phyloP scores from a whole-genome alignment of 2,329 filamentous ascomycete genomes.

The Grosmannia penicillata region DNA sequence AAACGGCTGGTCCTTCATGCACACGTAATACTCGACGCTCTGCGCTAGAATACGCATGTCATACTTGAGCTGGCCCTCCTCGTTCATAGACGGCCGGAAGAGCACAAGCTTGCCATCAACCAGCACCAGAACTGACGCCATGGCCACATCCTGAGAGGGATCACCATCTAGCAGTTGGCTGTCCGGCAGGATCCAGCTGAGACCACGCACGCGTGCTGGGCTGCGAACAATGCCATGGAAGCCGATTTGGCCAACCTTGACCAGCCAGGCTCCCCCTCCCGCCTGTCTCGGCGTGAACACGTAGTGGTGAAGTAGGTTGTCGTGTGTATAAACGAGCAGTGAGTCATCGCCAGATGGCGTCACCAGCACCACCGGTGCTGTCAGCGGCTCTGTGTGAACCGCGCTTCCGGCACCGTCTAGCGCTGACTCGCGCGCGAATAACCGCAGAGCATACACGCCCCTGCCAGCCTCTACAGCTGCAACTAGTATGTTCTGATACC shows the following conservation, averaged over 20 bases:
- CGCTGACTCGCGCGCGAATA: constrained; percentile 76
- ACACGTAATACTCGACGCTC: constrained; percentile 87
- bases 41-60: constrained; percentile 96
- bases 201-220: constrained; percentile 76
- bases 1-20: constrained; percentile 72
- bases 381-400: constrained; percentile 63
- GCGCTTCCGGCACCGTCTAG: constrained; percentile 50
- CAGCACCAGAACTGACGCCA: constrained; percentile 88
- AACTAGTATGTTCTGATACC: constrained; percentile 91
- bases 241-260: constrained; percentile 95
- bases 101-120: constrained; percentile 94
- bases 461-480: constrained; percentile 74
- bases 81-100: constrained; percentile 72
- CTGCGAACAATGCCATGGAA: constrained; percentile 94
- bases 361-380: constrained; percentile 78
- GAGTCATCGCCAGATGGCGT: constrained; percentile 87
- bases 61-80: constrained; percentile 78
- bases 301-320: constrained; percentile 91
- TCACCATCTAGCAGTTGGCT: constrained; percentile 80
- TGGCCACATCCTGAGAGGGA: constrained; percentile 85
- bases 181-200: constrained; percentile 93
- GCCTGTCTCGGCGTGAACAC: constrained; percentile 69
- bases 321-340: constrained; percentile 88
- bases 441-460: constrained; percentile 59
- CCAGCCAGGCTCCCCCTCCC: constrained; percentile 41